phyloP scores from a whole-genome alignment of 176 grass and related monocot species.

The Puya raimondii region DNA sequence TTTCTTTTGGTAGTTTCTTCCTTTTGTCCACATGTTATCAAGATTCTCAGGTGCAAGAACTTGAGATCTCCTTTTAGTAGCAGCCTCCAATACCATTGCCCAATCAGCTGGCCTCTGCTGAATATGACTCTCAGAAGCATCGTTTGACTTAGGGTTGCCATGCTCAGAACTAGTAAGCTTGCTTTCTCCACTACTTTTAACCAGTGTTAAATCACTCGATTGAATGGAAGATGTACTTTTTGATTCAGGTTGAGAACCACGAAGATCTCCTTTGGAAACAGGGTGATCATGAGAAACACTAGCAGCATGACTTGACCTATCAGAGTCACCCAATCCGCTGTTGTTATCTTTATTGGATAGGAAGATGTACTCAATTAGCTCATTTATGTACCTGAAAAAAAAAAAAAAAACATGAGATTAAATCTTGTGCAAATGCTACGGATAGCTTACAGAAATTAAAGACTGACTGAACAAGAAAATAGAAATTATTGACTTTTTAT shows the following conservation, averaged over 20 bases:
- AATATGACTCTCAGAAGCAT: conserved; percentile 22
- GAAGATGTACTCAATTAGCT: conserved; percentile 63
- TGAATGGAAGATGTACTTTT: conserved; percentile 21
- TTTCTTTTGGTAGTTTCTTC: conserved; percentile 96
- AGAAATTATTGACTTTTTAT: not conserved
- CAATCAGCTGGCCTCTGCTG: conserved; percentile 57
- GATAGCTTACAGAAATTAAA: not conserved
- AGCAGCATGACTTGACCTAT: conserved; percentile 30
- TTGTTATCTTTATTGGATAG: conserved; percentile 46
- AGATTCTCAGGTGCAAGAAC: conserved; percentile 97
- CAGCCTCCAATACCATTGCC: conserved; percentile 71
- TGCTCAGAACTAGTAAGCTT: conserved; percentile 19
- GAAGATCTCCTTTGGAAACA: conserved; percentile 34
- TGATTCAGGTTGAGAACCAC: conserved; percentile 32
- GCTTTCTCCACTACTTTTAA: conserved; percentile 27
- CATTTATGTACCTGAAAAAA: conserved; percentile 81
- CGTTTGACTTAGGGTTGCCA: conserved; percentile 29
- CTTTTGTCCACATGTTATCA: conserved; percentile 98
- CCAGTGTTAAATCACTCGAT: conserved; percentile 22
- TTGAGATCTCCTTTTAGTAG: conserved; percentile 78
- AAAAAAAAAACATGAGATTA: conserved; percentile 10
- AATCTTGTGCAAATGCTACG: not conserved
- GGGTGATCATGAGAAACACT: conserved; percentile 18
- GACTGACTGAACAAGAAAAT: not conserved
- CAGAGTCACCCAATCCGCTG: conserved; percentile 30